Evolutionary conservation across 352 stramenopile species (phyloP).

Genomic region (Phytophthora pini): DNA sequence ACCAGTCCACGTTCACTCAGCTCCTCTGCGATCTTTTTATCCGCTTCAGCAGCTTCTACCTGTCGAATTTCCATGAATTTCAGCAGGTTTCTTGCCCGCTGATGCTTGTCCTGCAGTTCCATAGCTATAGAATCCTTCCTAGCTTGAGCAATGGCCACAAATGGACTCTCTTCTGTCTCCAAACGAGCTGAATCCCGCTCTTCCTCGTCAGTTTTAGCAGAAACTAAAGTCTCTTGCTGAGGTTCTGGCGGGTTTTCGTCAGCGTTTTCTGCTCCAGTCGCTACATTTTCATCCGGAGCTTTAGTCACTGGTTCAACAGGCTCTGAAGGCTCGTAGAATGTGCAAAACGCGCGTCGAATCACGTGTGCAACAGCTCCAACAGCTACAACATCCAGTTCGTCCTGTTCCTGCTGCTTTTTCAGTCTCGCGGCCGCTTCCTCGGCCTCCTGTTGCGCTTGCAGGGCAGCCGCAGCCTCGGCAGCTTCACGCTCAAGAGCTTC

Average conservation of each 20-base stretch:
- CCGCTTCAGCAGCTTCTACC: constrained; percentile 42
- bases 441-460: constrained; percentile 21
- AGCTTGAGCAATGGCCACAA: constrained; percentile 39
- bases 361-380: constrained; percentile 80
- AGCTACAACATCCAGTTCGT: constrained; percentile 68
- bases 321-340: constrained; percentile 48
- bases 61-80: constrained; percentile 60
- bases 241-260: neutral
- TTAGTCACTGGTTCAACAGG: neutral
- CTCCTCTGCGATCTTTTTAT: constrained; percentile 52
- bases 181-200: neutral
- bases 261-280: neutral
- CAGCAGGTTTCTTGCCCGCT: constrained; percentile 44
- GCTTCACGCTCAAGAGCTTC: constrained; percentile 14
- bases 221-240: neutral
- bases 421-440: constrained; percentile 14
- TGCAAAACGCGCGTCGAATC: constrained; percentile 70
- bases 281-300: neutral
- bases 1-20: constrained; percentile 66
- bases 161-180: constrained; percentile 28
- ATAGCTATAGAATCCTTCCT: constrained; percentile 49
- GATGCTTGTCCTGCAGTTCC: constrained; percentile 39
- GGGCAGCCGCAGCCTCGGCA: constrained; percentile 1
- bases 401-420: constrained; percentile 21
- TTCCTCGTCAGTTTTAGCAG: neutral